These are phyloP conservation scores for Monocercomonoides exilis DNA, from an alignment of 78 protist species.

Conservation along the genomic window DNA sequence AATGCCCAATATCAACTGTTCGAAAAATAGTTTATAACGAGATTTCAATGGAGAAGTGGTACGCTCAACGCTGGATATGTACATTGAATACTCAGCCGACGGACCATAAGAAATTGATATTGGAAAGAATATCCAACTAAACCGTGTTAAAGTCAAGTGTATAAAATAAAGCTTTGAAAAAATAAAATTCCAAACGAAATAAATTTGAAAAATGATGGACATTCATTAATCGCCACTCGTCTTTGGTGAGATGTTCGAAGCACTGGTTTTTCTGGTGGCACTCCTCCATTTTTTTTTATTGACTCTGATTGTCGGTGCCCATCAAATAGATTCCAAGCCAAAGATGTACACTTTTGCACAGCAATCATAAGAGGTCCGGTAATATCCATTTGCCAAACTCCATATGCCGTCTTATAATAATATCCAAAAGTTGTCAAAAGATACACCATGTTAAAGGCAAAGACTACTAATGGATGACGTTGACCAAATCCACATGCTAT, in stretches of 20 bases:
- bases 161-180: too few species aligned
- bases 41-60: too few species aligned
- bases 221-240: background rate
- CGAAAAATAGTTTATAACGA: too few species aligned
- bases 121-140: too few species aligned
- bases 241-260: background rate
- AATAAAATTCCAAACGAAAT: background rate
- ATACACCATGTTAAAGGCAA: too few species aligned
- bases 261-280: background rate
- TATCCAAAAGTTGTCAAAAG: too few species aligned
- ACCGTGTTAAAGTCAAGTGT: too few species aligned
- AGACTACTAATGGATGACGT: too few species aligned
- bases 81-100: background rate
- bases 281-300: background rate
- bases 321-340: background rate
- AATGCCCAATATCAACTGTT: too few species aligned
- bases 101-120: background rate
- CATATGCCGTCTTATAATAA: background rate
- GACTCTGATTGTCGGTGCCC: background rate
- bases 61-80: background rate
- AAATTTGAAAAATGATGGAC: background rate
- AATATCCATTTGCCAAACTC: background rate
- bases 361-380: background rate
- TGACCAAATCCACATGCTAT: too few species aligned
- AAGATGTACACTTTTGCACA: background rate